Base-by-base conservation (phyloP, 2,329 filamentous ascomycete species). In the Gremmenia infestans region DNA sequence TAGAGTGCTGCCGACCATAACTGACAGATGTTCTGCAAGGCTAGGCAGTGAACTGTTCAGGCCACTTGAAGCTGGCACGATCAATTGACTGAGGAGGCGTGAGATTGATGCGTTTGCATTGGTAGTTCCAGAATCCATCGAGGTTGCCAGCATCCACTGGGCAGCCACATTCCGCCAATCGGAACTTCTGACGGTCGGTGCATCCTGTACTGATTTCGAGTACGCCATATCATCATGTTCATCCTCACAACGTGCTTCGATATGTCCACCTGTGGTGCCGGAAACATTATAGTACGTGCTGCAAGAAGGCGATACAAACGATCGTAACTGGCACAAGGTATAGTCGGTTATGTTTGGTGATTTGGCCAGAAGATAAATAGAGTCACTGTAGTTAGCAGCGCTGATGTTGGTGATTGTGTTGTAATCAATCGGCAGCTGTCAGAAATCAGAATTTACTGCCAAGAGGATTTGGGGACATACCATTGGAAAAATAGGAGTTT, bases 11-110 rank as follows among this genome's bases (percentile, higher is more conserved):
- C 83, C 82, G 0, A 81, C 80, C 63, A 91, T 78, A 0, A 90
- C 87, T 0, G 88, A 87, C 0, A 94, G 68, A 0, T 86, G 85
- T 70, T 94, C 89, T 0, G 83, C 85, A n/a, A 89, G 76, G 2
- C 85, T 89, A 0, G 89, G 89, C 0, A 86, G 69, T 0, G 71
- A 65, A 0, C 75, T 28, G 22, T 53, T 57, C 2, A 67, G 47
- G 12, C 37, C 70, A 36, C 78, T 73, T 0, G 89, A 75, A 0
- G 65, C 58, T 6, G 67, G 63, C 0, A 81, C 75, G 5, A 81
- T 76, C 12, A 82, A 70, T 59, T 86, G 78, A 25, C 81, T 81
- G 8, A 85, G 69, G 14, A 86, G 74, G 0, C 82, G 78, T 15
- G 79, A 76, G 60, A 82, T 85, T 40, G 80, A 81, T 0, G 85